Percentiles rank a stretch among this genome's conserved stretches.
These are phyloP conservation scores for Favolaschia claudopus DNA, from an alignment of 768 basidiomycete species.

Conservation along the genomic window DNA sequence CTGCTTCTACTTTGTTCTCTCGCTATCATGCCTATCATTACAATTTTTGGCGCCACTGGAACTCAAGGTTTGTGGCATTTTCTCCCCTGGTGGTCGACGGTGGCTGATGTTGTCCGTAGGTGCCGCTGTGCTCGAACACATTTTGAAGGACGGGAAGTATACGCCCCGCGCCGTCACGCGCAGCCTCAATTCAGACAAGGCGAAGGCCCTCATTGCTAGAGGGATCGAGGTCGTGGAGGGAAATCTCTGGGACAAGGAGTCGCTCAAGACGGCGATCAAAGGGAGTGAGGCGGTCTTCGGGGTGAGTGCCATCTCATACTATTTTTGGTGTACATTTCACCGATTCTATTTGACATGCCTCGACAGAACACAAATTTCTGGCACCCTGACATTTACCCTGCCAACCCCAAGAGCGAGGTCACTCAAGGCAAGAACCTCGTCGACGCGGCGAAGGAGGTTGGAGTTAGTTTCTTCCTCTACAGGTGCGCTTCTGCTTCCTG, in stretches of 20 bases:
- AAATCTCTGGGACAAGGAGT: slow-evolving; percentile 2
- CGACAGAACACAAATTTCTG: slow-evolving; percentile 11
- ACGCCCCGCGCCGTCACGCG: slow-evolving; percentile 15
- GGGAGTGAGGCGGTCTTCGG: slow-evolving; percentile 14
- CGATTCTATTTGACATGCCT: not conserved
- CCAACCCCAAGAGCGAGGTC: slow-evolving; percentile 3
- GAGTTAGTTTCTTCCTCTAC: slow-evolving; percentile 15
- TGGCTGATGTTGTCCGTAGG: not conserved
- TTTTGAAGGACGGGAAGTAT: slow-evolving; percentile 18
- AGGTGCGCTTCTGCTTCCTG: not conserved
- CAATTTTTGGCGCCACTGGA: not conserved
- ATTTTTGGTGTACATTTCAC: no score
- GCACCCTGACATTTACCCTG: slow-evolving; percentile 1
- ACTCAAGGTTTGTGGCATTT: not conserved
- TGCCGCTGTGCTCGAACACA: not conserved
- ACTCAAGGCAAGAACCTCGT: slow-evolving; percentile 15
- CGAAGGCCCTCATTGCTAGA: not conserved
- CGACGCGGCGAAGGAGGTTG: slow-evolving; percentile 15
- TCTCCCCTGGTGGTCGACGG: no score
- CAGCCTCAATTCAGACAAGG: not conserved
- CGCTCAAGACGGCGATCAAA: not conserved
- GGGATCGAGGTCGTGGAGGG: not conserved
- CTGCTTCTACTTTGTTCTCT: no score
- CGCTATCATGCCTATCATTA: not conserved
- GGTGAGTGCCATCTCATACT: not conserved